Percentiles rank a stretch among this genome's conserved stretches.
These are phyloP conservation scores for Aethionema arabicum DNA, from an alignment of 345 rosid genomes.

Conservation along the genomic window DNA sequence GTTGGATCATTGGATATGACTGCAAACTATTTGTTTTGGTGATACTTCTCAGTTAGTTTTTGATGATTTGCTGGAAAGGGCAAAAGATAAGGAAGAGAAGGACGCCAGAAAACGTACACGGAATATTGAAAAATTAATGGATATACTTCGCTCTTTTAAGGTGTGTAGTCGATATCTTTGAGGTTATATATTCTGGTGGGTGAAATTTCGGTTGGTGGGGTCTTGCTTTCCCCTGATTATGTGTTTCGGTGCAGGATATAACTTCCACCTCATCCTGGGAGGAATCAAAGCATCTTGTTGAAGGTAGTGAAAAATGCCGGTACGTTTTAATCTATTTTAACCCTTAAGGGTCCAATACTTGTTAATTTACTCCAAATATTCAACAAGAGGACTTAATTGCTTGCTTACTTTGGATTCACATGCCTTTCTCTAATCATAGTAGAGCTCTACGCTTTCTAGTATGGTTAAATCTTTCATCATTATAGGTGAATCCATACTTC, in stretches of 20 bases:
- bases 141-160: slow-evolving; percentile 35
- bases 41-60: slow-evolving; percentile 56
- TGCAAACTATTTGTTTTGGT: slow-evolving; percentile 22
- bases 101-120: slow-evolving; percentile 80
- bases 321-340: slow-evolving; percentile 35
- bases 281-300: slow-evolving; percentile 57
- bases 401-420: slow-evolving; percentile 5
- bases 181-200: slow-evolving; percentile 15
- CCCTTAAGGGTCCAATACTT: slow-evolving; percentile 12
- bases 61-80: slow-evolving; percentile 83
- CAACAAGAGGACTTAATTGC: background rate
- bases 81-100: slow-evolving; percentile 84
- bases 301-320: slow-evolving; percentile 82
- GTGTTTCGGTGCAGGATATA: slow-evolving; percentile 59
- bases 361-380: background rate
- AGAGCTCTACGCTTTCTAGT: background rate
- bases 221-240: slow-evolving; percentile 31
- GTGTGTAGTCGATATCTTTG: slow-evolving; percentile 28
- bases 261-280: slow-evolving; percentile 84
- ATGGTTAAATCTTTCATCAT: slow-evolving; percentile 17
- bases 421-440: slow-evolving; percentile 13
- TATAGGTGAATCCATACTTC: slow-evolving; percentile 8
- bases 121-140: slow-evolving; percentile 41
- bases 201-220: slow-evolving; percentile 27
- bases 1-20: slow-evolving; percentile 28